Evolutionary conservation across 768 basidiomycete species (phyloP).

Genomic region (Lentinula sp.): DNA sequence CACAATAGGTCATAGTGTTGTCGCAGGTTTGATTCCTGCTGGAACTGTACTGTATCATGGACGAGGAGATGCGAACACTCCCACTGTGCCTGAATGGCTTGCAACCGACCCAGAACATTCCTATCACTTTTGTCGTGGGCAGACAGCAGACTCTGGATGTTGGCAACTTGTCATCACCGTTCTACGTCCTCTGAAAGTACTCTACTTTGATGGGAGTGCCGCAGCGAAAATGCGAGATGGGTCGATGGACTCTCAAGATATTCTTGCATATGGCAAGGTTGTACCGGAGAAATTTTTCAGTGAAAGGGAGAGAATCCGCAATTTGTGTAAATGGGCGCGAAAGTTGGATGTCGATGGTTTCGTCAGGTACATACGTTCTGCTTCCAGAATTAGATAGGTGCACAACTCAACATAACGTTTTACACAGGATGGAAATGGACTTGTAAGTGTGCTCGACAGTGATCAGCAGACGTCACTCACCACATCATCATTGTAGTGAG

Average conservation of each 20-base stretch:
- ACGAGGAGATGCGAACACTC: conserved; percentile 7
- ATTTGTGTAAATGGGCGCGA: conserved; percentile 39
- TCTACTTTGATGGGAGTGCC: conserved; percentile 50
- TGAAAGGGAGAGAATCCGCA: conserved; percentile 30
- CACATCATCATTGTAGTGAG: conserved; percentile 25
- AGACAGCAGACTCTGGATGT: conserved; percentile 14
- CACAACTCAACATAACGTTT: background rate
- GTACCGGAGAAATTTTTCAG: conserved; percentile 10
- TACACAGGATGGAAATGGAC: conserved; percentile 39
- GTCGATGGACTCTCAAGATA: conserved; percentile 40
- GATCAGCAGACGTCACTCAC: background rate
- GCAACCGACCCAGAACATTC: conserved; percentile 18
- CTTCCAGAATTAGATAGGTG: no score
- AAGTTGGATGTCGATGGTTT: conserved; percentile 37
- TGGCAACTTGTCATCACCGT: conserved; percentile 34
- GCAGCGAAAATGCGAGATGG: conserved; percentile 36
- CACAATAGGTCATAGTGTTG: conserved; percentile 14
- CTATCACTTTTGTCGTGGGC: conserved; percentile 27
- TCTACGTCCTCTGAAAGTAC: conserved; percentile 32
- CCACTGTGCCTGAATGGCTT: conserved; percentile 13
- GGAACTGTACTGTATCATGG: conserved; percentile 18
- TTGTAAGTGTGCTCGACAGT: conserved; percentile 27
- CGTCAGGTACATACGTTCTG: conserved; percentile 25
- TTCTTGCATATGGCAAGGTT: conserved; percentile 33
- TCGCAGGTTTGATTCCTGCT: conserved; percentile 11